Percentiles rank a stretch among this genome's conserved stretches.
phyloP scores from a whole-genome alignment of 140 eudicot genomes.

The Erigeron philadelphicus region DNA sequence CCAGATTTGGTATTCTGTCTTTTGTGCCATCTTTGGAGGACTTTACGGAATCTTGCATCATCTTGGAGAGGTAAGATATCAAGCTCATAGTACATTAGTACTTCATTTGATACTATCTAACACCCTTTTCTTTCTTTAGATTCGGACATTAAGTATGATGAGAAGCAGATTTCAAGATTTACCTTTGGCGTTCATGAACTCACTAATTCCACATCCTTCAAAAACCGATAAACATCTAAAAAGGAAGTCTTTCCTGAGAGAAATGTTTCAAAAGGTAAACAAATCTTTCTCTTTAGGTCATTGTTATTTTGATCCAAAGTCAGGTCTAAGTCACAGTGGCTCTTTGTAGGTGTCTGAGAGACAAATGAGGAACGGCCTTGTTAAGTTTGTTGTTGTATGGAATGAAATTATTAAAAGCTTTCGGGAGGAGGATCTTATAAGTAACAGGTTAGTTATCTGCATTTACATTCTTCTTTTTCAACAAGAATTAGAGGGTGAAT shows the following conservation, averaged over 20 bases:
- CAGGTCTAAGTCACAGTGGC: constrained; percentile 8
- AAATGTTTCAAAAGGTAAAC: constrained; percentile 54
- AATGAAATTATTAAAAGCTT: constrained; percentile 85
- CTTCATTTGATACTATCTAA: constrained; percentile 7
- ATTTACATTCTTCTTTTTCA: background rate
- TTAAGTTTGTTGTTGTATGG: constrained; percentile 81
- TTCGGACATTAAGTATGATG: constrained; percentile 90
- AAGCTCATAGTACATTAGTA: background rate
- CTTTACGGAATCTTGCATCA: constrained; percentile 79
- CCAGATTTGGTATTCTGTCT: constrained; percentile 96
- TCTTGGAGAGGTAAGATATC: constrained; percentile 78
- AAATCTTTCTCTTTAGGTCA: constrained; percentile 8
- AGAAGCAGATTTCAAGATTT: constrained; percentile 73
- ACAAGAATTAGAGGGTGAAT: constrained; percentile 1
- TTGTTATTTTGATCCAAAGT: background rate
- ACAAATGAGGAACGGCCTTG: constrained; percentile 57
- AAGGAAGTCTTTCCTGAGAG: constrained; percentile 45
- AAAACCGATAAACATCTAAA: constrained; percentile 41
- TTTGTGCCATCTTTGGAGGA: constrained; percentile 88
- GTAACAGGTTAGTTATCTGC: constrained; percentile 64
- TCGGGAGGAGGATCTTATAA: constrained; percentile 93
- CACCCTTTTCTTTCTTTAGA: constrained; percentile 35
- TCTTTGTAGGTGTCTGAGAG: constrained; percentile 47
- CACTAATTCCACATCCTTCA: constrained; percentile 57
- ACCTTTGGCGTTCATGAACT: constrained; percentile 69